Conservation (phyloP, 495 filamentous ascomycete species). For the Daldinia grandis region DNA sequence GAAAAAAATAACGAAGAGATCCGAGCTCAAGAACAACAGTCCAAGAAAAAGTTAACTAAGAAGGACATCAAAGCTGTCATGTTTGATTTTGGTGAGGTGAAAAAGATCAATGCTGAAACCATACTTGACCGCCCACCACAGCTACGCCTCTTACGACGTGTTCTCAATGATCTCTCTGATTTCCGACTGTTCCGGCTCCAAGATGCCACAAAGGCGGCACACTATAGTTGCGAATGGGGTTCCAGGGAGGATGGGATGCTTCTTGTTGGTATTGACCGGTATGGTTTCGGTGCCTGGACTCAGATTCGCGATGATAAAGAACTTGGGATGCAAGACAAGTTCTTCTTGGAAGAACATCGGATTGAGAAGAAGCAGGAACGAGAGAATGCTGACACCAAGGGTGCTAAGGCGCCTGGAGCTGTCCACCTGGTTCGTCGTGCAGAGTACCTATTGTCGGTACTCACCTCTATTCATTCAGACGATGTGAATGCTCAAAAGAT, state of each 20-base stretch:
- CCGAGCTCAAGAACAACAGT: conserved; percentile 74
- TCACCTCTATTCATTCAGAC: conserved; percentile 79
- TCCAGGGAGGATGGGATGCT: conserved; percentile 97
- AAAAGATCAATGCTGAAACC: conserved; percentile 93
- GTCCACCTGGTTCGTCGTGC: conserved; percentile 95
- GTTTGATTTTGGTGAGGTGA: conserved; percentile 90
- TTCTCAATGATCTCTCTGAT: conserved; percentile 69
- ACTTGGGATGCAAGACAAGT: conserved; percentile 86
- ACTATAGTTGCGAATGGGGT: conserved; percentile 89
- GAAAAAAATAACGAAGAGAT: conserved; percentile 72
- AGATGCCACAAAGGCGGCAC: conserved; percentile 86
- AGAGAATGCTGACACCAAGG: conserved; percentile 75
- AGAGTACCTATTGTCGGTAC: conserved; percentile 90
- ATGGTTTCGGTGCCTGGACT: conserved; percentile 94
- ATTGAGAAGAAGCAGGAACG: conserved; percentile 96
- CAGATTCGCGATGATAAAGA: conserved; percentile 92
- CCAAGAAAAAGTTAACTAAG: conserved; percentile 81
- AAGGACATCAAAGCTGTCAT: conserved; percentile 97
- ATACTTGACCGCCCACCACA: conserved; percentile 88
- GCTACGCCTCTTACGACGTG: conserved; percentile 81
- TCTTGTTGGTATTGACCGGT: conserved; percentile 86
- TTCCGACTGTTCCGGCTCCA: conserved; percentile 83
- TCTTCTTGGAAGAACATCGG: conserved; percentile 97
- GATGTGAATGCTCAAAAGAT: conserved; percentile 77
- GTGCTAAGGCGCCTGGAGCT: conserved; percentile 90